Conservation (phyloP, 2,329 filamentous ascomycete genomes). For the Atkinsonella texensis region DNA sequence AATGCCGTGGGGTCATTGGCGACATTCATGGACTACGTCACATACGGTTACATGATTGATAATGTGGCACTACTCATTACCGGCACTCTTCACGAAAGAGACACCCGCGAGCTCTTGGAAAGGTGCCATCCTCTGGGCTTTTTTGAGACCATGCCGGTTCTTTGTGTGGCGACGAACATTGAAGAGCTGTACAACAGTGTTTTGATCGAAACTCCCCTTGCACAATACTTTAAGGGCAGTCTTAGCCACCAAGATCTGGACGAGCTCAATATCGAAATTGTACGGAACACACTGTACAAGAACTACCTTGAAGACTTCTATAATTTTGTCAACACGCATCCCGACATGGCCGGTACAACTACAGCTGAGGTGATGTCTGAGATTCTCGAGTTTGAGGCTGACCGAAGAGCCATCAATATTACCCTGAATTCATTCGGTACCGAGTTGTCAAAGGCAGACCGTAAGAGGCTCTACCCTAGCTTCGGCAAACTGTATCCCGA, state of each 20-base stretch:
- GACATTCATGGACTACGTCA: conserved; percentile 96
- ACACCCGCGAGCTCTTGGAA: conserved; percentile 89
- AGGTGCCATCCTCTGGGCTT: conserved; percentile 93
- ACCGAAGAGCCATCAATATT: conserved; percentile 95
- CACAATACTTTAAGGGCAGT: conserved; percentile 94
- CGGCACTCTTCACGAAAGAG: conserved; percentile 90
- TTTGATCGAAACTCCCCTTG: conserved; percentile 88
- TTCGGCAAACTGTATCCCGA: conserved; percentile 90
- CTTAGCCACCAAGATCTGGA: conserved; percentile 94
- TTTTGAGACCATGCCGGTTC: conserved; percentile 98
- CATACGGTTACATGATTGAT: conserved; percentile 99
- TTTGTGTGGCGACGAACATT: conserved; percentile 96
- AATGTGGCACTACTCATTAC: conserved; percentile 97
- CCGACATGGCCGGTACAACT: conserved; percentile 77
- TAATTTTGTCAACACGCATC: conserved; percentile 80
- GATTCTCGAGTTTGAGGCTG: conserved; percentile 92
- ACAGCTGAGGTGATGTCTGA: conserved; percentile 93
- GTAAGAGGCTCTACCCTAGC: conserved; percentile 89
- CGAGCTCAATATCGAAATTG: conserved; percentile 98
- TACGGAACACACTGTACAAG: conserved; percentile 97
- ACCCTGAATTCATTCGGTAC: conserved; percentile 98
- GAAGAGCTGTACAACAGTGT: conserved; percentile 98
- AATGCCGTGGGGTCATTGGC: conserved; percentile 85
- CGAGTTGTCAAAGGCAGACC: conserved; percentile 82
- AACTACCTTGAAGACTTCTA: conserved; percentile 99